These are phyloP conservation scores for Kockiozyma suomiensis DNA, from an alignment of 805 yeast genomes.

Conservation along the genomic window DNA sequence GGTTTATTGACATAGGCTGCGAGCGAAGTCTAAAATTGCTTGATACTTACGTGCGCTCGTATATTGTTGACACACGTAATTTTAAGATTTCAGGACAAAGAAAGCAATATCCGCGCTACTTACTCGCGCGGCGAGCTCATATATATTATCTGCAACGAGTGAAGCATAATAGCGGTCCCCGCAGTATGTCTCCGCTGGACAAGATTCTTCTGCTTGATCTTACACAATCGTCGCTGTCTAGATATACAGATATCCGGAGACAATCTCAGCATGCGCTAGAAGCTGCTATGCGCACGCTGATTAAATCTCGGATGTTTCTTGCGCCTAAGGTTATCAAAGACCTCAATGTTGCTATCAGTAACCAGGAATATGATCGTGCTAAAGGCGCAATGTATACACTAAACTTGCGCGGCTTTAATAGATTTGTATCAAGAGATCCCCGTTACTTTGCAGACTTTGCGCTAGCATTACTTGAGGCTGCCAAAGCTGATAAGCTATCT, in stretches of 20 bases:
- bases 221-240: constrained; percentile 63
- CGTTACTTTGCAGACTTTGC: constrained; percentile 17
- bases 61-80: constrained; percentile 57
- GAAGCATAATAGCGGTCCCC: constrained; percentile 67
- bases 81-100: constrained; percentile 65
- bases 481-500: constrained; percentile 24
- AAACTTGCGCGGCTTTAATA: constrained; percentile 19
- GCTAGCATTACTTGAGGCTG: constrained; percentile 19
- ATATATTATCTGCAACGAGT: constrained; percentile 76
- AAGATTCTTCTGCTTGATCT: constrained; percentile 64
- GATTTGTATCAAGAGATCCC: constrained; percentile 19
- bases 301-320: constrained; percentile 64
- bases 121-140: constrained; percentile 73
- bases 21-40: constrained; percentile 64
- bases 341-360: constrained; percentile 53
- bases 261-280: constrained; percentile 70
- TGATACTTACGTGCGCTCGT: constrained; percentile 56
- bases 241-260: constrained; percentile 67
- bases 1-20: constrained; percentile 80
- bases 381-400: constrained; percentile 53
- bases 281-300: constrained; percentile 68
- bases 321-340: constrained; percentile 53
- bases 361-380: constrained; percentile 56
- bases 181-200: constrained; percentile 70
- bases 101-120: constrained; percentile 75